Conservation (phyloP, 2,329 filamentous ascomycete genomes). For the Neoarthrinium moseri region DNA sequence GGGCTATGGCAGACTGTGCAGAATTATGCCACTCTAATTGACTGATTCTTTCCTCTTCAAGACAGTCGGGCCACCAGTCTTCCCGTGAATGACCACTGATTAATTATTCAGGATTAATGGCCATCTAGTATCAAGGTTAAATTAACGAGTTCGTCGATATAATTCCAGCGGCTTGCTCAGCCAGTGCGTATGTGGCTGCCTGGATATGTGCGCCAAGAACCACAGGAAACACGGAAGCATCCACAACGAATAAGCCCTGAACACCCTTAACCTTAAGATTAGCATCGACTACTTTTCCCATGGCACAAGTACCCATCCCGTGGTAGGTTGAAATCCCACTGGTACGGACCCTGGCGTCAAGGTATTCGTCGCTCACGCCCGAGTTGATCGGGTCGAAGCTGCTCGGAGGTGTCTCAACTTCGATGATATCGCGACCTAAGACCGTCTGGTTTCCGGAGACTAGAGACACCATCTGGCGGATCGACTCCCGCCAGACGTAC, state of each 20-base stretch:
- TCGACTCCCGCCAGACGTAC: not conserved
- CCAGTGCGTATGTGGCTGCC: constrained; percentile 5
- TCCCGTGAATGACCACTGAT: too few species aligned
- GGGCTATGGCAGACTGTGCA: too few species aligned
- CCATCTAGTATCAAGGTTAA: too few species aligned
- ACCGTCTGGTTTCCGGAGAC: not conserved
- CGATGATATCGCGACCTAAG: not conserved
- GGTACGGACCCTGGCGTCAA: constrained; percentile 1
- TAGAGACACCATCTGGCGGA: not conserved
- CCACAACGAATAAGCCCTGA: not conserved
- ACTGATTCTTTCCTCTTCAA: too few species aligned
- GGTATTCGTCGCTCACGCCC: not conserved
- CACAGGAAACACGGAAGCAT: constrained; percentile 6
- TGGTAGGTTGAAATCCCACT: not conserved
- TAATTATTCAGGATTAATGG: too few species aligned
- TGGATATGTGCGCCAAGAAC: constrained; percentile 3
- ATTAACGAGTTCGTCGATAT: too few species aligned
- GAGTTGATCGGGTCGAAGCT: not conserved
- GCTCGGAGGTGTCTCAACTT: not conserved
- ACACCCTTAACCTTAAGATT: not conserved
- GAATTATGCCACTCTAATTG: too few species aligned
- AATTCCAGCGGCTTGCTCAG: too few species aligned
- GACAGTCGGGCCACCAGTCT: too few species aligned
- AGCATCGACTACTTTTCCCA: constrained; percentile 8
- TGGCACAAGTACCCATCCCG: not conserved